Conservation (phyloP, 179 eudicot species). For the Pouteria campechiana region DNA sequence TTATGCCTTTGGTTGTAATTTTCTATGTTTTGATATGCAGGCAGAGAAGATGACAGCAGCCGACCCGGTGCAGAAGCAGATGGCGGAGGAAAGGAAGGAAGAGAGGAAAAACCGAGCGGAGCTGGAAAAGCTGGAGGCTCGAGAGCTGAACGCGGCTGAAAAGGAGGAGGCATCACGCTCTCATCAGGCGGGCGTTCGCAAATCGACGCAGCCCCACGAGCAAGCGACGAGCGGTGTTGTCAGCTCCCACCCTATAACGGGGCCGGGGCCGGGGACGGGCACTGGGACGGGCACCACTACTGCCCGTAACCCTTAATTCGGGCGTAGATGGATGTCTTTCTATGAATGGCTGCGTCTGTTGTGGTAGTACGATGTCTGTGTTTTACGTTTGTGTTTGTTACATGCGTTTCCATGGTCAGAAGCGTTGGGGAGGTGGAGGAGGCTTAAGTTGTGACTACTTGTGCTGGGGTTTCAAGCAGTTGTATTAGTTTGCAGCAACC, state of each 20-base stretch:
- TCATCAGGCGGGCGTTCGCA: conserved; percentile 18
- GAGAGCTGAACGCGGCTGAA: conserved; percentile 26
- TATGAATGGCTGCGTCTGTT: no score
- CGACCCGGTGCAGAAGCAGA: conserved; percentile 32
- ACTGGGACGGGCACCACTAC: conserved; percentile 24
- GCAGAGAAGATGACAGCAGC: conserved; percentile 36
- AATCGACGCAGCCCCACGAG: conserved; percentile 34
- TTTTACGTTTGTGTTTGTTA: no score
- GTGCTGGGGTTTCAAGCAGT: no score
- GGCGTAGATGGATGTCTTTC: no score
- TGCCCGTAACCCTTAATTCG: conserved; percentile 28
- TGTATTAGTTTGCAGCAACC: no score
- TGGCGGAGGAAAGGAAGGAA: conserved; percentile 39
- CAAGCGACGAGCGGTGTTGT: conserved; percentile 27
- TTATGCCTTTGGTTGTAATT: neutral
- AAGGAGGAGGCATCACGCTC: conserved; percentile 8
- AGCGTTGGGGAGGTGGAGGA: no score
- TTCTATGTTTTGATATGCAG: no score
- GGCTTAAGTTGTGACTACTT: no score
- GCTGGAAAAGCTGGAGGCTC: conserved; percentile 30
- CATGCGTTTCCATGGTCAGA: no score
- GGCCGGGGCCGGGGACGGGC: conserved; percentile 20
- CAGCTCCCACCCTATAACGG: conserved; percentile 39
- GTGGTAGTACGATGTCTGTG: no score
- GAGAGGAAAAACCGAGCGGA: conserved; percentile 37